These are phyloP conservation scores for Barnettozyma pratensis DNA, from an alignment of 805 yeast genomes.

Conservation along the genomic window DNA sequence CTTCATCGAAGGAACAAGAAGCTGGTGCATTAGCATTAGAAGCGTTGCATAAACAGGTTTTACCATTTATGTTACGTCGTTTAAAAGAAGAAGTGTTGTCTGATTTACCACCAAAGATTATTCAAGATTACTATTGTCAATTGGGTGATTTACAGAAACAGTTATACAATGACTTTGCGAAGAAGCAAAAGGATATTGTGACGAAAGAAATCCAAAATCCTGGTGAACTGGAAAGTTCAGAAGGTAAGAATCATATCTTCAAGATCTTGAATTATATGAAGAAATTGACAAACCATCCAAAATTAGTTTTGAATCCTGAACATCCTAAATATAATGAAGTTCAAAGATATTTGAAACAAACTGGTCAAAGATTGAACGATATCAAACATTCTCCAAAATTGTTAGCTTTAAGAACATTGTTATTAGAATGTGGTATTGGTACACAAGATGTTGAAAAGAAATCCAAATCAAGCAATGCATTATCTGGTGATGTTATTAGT, in stretches of 20 bases:
- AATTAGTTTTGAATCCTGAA: slow-evolving; percentile 72
- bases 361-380: slow-evolving; percentile 58
- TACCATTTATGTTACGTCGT: slow-evolving; percentile 94
- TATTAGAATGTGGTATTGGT: slow-evolving; percentile 88
- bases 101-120: slow-evolving; percentile 96
- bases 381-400: slow-evolving; percentile 89
- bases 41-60: slow-evolving; percentile 91
- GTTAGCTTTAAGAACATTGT: slow-evolving; percentile 69
- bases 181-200: slow-evolving; percentile 72
- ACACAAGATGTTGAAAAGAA: slow-evolving; percentile 33
- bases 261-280: slow-evolving; percentile 97
- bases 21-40: slow-evolving; percentile 95
- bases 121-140: slow-evolving; percentile 97
- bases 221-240: slow-evolving; percentile 45
- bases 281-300: slow-evolving; percentile 94
- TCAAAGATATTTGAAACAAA: slow-evolving; percentile 50
- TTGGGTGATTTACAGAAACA: slow-evolving; percentile 85
- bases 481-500: slow-evolving; percentile 57
- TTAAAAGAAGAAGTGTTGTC: slow-evolving; percentile 93
- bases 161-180: slow-evolving; percentile 83
- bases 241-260: slow-evolving; percentile 85
- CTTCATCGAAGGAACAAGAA: slow-evolving; percentile 90
- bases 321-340: slow-evolving; percentile 81
- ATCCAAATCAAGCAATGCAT: slow-evolving; percentile 18
- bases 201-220: slow-evolving; percentile 53